These are phyloP conservation scores for Arctium minus DNA, from an alignment of 129 eudicot species.

Conservation along the genomic window DNA sequence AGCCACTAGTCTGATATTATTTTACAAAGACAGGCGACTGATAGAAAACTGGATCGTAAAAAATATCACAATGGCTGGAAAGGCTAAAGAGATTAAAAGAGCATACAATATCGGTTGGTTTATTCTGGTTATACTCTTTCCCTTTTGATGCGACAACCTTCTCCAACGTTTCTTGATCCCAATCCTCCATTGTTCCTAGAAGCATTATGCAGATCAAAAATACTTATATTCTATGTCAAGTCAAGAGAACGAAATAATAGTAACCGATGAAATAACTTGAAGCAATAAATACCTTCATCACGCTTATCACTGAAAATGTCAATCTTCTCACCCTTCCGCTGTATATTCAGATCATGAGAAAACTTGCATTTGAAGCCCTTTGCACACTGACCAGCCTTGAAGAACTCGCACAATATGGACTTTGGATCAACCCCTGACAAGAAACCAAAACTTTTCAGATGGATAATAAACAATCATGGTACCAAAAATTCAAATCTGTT, in stretches of 20 bases:
- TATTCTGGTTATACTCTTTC: conserved; percentile 63
- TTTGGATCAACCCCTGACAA: conserved; percentile 67
- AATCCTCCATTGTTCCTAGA: conserved; percentile 63
- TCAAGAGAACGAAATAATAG: background rate
- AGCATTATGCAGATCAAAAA: background rate
- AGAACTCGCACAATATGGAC: conserved; percentile 62
- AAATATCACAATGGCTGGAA: background rate
- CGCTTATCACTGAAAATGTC: conserved; percentile 64
- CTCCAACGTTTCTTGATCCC: conserved; percentile 63
- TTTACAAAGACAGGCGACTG: background rate
- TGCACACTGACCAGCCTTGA: conserved; percentile 67
- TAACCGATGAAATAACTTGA: background rate
- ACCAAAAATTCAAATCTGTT: background rate
- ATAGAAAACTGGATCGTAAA: background rate
- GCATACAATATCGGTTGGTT: conserved; percentile 65
- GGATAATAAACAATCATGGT: background rate
- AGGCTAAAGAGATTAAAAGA: conserved; percentile 1
- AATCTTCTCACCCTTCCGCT: conserved; percentile 72
- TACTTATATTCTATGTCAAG: background rate
- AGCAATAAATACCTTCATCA: conserved; percentile 45
- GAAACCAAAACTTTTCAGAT: background rate
- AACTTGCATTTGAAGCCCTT: conserved; percentile 70
- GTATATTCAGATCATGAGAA: conserved; percentile 67
- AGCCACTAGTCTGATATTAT: background rate
- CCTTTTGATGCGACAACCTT: conserved; percentile 57